Evolutionary conservation across 345 rosid species (phyloP).

Genomic region (Gossypium thurberi): DNA sequence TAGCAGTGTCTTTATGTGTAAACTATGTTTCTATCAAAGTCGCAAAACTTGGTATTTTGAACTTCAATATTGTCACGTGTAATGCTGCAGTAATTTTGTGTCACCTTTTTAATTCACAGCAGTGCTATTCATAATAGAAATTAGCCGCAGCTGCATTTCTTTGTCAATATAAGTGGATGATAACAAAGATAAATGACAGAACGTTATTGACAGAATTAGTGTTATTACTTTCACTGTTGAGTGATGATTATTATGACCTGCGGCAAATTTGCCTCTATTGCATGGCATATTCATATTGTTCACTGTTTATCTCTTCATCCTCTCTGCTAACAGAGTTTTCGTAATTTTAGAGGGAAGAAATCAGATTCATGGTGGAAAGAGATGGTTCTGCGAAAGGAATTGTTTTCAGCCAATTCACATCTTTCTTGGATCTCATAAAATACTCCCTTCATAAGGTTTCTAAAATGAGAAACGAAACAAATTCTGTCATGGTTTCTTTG

Average conservation of each 20-base stretch:
- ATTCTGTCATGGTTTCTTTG: neutral
- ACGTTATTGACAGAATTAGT: neutral
- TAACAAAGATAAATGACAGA: neutral
- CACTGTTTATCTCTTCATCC: neutral
- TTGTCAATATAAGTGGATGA: neutral
- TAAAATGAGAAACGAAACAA: constrained; percentile 2
- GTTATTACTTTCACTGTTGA: neutral
- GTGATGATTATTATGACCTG: neutral
- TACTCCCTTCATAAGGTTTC: constrained; percentile 77
- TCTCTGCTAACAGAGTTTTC: constrained; percentile 12
- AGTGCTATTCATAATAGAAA: neutral
- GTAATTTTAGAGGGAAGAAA: constrained; percentile 81
- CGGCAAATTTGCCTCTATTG: neutral
- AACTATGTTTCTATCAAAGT: neutral
- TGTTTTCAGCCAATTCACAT: constrained; percentile 96
- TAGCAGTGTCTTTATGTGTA: neutral
- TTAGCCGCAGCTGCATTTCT: neutral
- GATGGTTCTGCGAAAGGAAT: constrained; percentile 98
- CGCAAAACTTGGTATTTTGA: neutral
- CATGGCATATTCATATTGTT: neutral
- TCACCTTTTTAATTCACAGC: neutral
- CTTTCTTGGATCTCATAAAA: constrained; percentile 84
- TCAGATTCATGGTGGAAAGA: constrained; percentile 84
- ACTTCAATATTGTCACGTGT: neutral
- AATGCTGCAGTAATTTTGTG: neutral